phyloP scores from a whole-genome alignment of 441 rosid species.

The Adansonia madagascariensis region DNA sequence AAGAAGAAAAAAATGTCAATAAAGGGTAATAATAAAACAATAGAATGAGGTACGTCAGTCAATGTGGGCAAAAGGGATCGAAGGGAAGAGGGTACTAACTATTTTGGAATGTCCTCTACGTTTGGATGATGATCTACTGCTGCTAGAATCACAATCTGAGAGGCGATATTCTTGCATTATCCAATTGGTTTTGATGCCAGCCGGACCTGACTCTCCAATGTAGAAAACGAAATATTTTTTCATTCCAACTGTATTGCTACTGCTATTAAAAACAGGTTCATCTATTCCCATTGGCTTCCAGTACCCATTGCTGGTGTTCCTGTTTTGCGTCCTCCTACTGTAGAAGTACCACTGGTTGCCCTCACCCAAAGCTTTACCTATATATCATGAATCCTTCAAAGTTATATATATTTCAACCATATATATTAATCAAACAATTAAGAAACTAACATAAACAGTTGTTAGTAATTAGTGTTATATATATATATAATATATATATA shows the following conservation, averaged over 20 bases:
- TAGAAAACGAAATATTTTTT: slow-evolving; percentile 63
- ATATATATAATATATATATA: slow-evolving; percentile 17
- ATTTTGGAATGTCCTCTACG: slow-evolving; percentile 42
- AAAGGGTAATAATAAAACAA: background rate
- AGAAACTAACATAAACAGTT: background rate
- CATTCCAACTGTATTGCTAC: slow-evolving; percentile 58
- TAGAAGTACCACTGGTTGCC: slow-evolving; percentile 86
- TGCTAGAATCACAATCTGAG: slow-evolving; percentile 38
- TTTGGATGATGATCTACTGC: slow-evolving; percentile 49
- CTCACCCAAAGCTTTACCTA: slow-evolving; percentile 82
- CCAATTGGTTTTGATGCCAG: slow-evolving; percentile 64
- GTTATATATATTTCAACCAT: background rate
- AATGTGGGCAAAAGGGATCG: background rate
- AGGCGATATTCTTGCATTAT: slow-evolving; percentile 80
- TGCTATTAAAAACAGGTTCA: slow-evolving; percentile 55
- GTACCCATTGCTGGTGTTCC: slow-evolving; percentile 67
- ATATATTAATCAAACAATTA: background rate
- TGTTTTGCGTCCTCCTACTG: slow-evolving; percentile 61
- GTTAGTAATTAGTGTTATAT: background rate
- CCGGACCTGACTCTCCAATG: slow-evolving; percentile 54
- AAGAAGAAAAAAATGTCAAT: background rate
- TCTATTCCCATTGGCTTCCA: slow-evolving; percentile 76
- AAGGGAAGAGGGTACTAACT: slow-evolving; percentile 36
- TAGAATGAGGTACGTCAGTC: background rate
- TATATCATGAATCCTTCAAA: background rate